Evolutionary conservation across 495 filamentous ascomycete genomes (phyloP).

Genomic region (Tuber borchii): DNA sequence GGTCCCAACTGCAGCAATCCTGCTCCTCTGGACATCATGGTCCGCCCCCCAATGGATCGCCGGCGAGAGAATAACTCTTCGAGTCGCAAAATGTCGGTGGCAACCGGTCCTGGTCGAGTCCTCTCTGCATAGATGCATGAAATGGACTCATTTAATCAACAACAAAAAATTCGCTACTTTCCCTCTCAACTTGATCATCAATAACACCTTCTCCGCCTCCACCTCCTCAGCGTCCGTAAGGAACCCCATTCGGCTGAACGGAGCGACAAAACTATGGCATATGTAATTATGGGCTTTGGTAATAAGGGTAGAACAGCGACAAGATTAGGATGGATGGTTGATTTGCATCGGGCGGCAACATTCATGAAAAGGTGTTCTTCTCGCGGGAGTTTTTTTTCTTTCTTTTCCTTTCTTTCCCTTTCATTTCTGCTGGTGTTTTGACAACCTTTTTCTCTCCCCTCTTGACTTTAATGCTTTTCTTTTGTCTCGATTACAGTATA

Average conservation of each 20-base stretch:
- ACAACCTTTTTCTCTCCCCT: background rate
- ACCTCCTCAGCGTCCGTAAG: background rate
- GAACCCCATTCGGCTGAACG: conserved; percentile 11
- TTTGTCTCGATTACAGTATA: conserved; percentile 3
- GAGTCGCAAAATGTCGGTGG: conserved; percentile 12
- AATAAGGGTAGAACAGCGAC: conserved; percentile 20
- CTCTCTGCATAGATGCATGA: background rate
- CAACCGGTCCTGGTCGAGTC: conserved; percentile 12
- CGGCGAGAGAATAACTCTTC: conserved; percentile 14
- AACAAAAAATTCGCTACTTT: background rate
- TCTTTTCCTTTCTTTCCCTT: background rate
- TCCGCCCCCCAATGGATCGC: conserved; percentile 52
- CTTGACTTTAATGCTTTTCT: conserved; percentile 5
- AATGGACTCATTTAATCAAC: background rate
- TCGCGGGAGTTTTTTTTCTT: conserved; percentile 30
- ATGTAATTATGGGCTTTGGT: conserved; percentile 31
- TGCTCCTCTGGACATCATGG: conserved; percentile 70
- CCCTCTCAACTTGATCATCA: background rate
- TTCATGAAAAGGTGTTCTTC: conserved; percentile 36
- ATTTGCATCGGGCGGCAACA: conserved; percentile 31
- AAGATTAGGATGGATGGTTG: conserved; percentile 29
- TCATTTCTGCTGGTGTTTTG: background rate
- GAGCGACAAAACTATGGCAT: conserved; percentile 9
- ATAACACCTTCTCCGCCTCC: background rate
- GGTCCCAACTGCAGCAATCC: conserved; percentile 51